These are phyloP conservation scores for Myrica gale DNA, from an alignment of 306 rosid species.

Conservation along the genomic window DNA sequence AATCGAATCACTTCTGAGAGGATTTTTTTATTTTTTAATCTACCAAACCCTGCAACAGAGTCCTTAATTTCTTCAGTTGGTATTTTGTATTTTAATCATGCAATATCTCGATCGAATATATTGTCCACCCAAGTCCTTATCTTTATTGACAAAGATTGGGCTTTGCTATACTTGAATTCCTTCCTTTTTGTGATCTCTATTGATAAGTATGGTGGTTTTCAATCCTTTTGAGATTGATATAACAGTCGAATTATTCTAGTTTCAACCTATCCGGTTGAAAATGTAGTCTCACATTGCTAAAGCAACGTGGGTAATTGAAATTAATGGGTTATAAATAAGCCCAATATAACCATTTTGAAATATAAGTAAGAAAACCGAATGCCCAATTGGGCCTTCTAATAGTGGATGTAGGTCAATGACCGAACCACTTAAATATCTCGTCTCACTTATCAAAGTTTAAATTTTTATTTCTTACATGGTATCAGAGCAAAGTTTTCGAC, in stretches of 20 bases:
- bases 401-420: too few relatives aligned
- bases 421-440: too few relatives aligned
- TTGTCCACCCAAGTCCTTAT: constrained; percentile 9
- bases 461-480: too few relatives aligned
- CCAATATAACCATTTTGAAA: too few relatives aligned
- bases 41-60: too few relatives aligned
- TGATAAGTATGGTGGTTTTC: constrained; percentile 10
- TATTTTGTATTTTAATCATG: constrained; percentile 24
- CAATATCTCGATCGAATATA: constrained; percentile 16
- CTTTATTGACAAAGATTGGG: constrained; percentile 25
- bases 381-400: too few relatives aligned
- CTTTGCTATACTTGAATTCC: constrained; percentile 29
- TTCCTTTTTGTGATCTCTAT: not conserved
- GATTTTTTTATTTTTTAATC: not conserved
- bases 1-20: constrained; percentile 25
- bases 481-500: too few relatives aligned
- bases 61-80: not conserved
- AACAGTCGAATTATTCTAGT: not conserved
- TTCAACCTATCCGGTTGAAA: not conserved
- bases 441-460: too few relatives aligned
- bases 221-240: not conserved
- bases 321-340: too few relatives aligned
- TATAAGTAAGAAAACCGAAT: too few relatives aligned
- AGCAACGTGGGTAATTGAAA: too few relatives aligned
- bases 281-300: too few relatives aligned